Percentiles rank a stretch among this genome's conserved stretches.
These are phyloP conservation scores for Apiospora hydei DNA, from an alignment of 2,329 filamentous ascomycete species.

Conservation along the genomic window DNA sequence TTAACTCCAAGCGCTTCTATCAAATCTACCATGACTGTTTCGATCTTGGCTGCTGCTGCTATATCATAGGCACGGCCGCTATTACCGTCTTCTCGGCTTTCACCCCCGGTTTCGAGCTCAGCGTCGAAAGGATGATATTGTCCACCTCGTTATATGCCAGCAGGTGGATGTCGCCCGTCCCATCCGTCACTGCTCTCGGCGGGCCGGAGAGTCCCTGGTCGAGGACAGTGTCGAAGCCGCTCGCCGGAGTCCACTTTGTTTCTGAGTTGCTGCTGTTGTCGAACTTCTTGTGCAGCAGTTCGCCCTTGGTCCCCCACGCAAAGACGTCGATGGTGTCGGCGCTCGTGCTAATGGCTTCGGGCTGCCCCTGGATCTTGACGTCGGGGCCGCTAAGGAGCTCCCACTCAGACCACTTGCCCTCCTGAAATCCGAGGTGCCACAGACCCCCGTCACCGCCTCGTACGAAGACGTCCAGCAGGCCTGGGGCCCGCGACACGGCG, in stretches of 20 bases:
- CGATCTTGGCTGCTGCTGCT: no score
- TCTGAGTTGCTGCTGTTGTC: background rate
- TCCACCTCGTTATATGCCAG: conserved; percentile 21
- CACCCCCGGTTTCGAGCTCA: background rate
- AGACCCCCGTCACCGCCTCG: conserved; percentile 22
- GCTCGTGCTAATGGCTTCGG: conserved; percentile 19
- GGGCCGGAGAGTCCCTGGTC: conserved; percentile 17
- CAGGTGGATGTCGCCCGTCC: conserved; percentile 23
- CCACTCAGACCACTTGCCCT: background rate
- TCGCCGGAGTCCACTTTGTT: background rate
- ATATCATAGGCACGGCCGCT: background rate
- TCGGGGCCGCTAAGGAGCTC: background rate
- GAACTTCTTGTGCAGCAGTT: conserved; percentile 22
- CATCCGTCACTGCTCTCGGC: conserved; percentile 10
- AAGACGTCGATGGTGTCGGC: conserved; percentile 23
- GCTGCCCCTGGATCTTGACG: conserved; percentile 22
- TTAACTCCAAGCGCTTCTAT: no score
- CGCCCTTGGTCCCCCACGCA: conserved; percentile 22
- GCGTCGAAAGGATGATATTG: conserved; percentile 7
- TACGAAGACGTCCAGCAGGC: conserved; percentile 20
- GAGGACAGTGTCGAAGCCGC: conserved; percentile 1
- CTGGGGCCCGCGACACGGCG: conserved; percentile 5
- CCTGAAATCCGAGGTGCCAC: conserved; percentile 3
- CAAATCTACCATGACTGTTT: background rate
- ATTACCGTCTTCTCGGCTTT: background rate